A percentile compares a stretch with the other conserved stretches of the same genome.
These are phyloP conservation scores for Nephelium lappaceum DNA, from an alignment of 345 rosid species.

Conservation along the genomic window DNA sequence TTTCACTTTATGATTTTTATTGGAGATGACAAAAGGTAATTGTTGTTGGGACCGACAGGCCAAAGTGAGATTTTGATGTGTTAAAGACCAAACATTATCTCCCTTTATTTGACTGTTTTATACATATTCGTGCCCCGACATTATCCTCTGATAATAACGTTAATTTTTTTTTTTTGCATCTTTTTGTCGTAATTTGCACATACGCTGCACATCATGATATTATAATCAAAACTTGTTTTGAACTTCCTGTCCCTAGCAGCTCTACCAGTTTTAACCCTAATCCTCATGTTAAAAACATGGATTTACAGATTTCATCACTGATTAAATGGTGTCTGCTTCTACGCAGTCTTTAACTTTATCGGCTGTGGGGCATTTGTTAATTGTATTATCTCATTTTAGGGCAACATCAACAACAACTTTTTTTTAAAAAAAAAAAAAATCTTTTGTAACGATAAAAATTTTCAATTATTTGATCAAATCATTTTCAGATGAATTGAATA, in stretches of 20 bases:
- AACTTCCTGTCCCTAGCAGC: background rate
- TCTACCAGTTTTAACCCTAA: background rate
- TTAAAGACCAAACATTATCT: slow-evolving; percentile 30
- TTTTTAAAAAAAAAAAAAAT: no score
- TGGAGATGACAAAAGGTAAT: slow-evolving; percentile 50
- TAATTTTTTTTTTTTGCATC: background rate
- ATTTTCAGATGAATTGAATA: background rate
- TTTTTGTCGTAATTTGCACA: background rate
- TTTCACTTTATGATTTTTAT: slow-evolving; percentile 29
- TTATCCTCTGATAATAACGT: background rate
- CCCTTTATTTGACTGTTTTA: slow-evolving; percentile 18
- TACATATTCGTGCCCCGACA: slow-evolving; percentile 3
- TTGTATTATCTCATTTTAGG: background rate
- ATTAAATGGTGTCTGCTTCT: background rate
- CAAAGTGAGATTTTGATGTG: slow-evolving; percentile 32
- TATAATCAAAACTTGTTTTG: background rate
- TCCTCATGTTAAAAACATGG: background rate
- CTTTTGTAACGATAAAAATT: background rate
- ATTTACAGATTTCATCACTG: background rate
- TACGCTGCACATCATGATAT: background rate
- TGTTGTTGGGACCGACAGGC: slow-evolving; percentile 40
- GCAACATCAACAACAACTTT: no score
- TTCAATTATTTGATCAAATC: background rate
- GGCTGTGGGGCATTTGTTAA: background rate
- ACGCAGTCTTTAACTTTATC: background rate